Evolutionary conservation across 345 rosid genomes (phyloP).

Genomic region (Reutealis trisperma): DNA sequence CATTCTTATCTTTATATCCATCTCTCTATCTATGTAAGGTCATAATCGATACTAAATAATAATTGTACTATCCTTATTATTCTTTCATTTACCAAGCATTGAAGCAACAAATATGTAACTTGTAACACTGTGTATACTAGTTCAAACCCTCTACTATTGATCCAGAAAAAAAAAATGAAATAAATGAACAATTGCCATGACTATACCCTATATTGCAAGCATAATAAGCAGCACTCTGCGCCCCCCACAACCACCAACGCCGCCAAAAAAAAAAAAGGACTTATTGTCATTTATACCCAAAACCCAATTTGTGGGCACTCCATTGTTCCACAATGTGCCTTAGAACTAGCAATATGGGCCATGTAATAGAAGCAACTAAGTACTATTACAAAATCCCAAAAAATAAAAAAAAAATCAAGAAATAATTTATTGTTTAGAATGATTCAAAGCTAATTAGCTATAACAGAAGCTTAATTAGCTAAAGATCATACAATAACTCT

Average conservation of each 20-base stretch:
- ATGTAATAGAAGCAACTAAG: neutral
- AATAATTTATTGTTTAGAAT: neutral
- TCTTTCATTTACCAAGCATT: neutral
- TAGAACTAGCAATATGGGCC: neutral
- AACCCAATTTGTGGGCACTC: neutral
- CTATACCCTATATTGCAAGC: neutral
- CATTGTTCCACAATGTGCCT: neutral
- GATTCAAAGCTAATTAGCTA: neutral
- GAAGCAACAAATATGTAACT: neutral
- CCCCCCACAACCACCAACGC: neutral
- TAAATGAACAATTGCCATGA: neutral
- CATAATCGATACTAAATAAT: neutral
- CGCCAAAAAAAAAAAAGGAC: neutral
- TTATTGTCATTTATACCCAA: neutral
- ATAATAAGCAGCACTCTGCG: neutral
- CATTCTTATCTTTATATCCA: neutral
- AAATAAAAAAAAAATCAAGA: neutral
- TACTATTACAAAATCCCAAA: neutral
- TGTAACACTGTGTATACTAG: neutral
- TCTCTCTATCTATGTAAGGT: neutral
- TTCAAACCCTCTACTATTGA: neutral
- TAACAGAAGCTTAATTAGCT: too few species aligned
- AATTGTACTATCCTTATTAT: neutral
- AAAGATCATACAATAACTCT: too few species aligned
- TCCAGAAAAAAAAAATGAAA: neutral